Base-by-base conservation (phyloP, 108 stramenopile genomes). In the Cyclotella kingstonii region DNA sequence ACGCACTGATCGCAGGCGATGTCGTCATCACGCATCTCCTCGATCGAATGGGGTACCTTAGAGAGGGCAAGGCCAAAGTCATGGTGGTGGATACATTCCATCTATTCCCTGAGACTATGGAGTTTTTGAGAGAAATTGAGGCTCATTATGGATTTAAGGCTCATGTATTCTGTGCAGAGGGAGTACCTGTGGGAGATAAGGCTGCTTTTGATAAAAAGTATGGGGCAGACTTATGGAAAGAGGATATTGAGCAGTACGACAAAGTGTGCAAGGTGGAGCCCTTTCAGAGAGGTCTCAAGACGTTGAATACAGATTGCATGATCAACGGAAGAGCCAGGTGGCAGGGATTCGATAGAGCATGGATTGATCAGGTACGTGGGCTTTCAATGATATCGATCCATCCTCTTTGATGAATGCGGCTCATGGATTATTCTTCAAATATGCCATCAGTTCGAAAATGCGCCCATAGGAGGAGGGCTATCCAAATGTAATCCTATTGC, bases 181-280 rank as follows among this genome's bases (percentile, higher is more conserved):
- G 88, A 8, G 78, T 89, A 40, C 85, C 88, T 9, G 82, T 88
- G 28, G 88, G 84, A 18, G 91, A 95, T 73, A 92, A 95, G 87
- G 87, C 62, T 17, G 94, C 83, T 31, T 95, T 75, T 54, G 87
- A 92, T 72, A 81, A 68, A 38, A 85, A 87, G 69, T 97, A 95
- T 72, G 97, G 97, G 9, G 91, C 86, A 41, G 84, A 97, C 75
- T 81, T 95, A 23, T 97, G 97, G 97, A 93, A 91, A 84, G 93
- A 91, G 76, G 93, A 97, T 79, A 96, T 97, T 70, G 95, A 97
- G 44, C 87, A 95, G 63, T 94, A 94, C 42, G 93, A 94, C 50
- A 86, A 89, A 66, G 87, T 95, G 42, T 97, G 97, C 89, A 97
- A 97, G 87, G 97, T 97, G 39, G 97, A 97, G 67, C 97, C 97